Percentiles rank a stretch among this genome's conserved stretches.
phyloP scores from a whole-genome alignment of 1,139 yeast species.

The Saccharomycopsis phalli region DNA sequence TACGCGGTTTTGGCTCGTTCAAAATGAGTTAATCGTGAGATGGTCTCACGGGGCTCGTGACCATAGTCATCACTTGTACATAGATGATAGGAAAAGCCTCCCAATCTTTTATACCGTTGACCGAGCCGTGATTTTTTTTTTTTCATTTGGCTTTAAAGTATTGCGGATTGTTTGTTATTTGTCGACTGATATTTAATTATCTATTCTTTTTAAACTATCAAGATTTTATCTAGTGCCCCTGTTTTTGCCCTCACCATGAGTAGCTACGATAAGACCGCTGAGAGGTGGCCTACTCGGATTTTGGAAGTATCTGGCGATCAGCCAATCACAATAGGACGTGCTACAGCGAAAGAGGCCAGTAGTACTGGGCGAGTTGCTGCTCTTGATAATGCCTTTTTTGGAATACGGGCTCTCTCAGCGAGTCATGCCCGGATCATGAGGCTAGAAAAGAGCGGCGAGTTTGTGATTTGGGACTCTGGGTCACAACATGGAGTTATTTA shows the following conservation, averaged over 20 bases:
- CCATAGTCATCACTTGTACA: too few species aligned
- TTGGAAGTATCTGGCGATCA: constrained; percentile 7
- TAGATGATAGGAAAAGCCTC: too few species aligned
- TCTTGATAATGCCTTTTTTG: constrained; percentile 14
- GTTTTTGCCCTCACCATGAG: constrained; percentile 1
- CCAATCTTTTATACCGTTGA: too few species aligned
- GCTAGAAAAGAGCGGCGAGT: neutral
- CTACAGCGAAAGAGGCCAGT: constrained; percentile 2
- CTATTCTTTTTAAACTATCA: too few species aligned
- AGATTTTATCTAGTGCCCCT: too few species aligned
- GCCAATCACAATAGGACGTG: constrained; percentile 13
- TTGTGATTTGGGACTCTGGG: constrained; percentile 19
- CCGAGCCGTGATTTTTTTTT: too few species aligned
- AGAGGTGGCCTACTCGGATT: constrained; percentile 16
- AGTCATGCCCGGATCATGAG: constrained; percentile 13
- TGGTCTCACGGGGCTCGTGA: too few species aligned
- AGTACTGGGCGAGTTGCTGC: constrained; percentile 4
- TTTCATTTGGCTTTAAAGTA: too few species aligned
- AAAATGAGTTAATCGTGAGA: too few species aligned
- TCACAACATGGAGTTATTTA: constrained; percentile 20
- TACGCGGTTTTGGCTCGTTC: too few species aligned
- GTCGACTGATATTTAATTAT: too few species aligned
- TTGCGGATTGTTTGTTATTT: too few species aligned
- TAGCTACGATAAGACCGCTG: neutral
- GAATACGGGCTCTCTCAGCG: constrained; percentile 17